phyloP scores from a whole-genome alignment of 139 green algal genomes.

The Zygnema circumcarinatum region DNA sequence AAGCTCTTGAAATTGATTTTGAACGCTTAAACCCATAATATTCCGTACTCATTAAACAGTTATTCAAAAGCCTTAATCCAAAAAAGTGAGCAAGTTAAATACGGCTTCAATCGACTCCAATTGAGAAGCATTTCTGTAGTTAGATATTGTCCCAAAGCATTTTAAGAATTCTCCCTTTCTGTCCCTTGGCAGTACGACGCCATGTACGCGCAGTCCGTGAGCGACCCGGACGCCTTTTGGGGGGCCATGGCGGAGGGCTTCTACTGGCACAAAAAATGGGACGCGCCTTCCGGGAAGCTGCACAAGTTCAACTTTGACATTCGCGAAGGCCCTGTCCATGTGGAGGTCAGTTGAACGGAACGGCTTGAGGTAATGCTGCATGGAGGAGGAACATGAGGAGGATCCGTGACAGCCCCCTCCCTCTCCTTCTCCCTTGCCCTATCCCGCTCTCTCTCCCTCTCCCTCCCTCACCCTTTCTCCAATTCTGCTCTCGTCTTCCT shows the following conservation, averaged over 20 bases:
- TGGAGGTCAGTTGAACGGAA: conserved; percentile 48
- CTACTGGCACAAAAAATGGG: conserved; percentile 85
- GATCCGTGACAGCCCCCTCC: background rate
- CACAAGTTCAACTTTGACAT: conserved; percentile 83
- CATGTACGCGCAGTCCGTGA: conserved; percentile 84
- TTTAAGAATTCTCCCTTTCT: no score
- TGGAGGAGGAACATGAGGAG: background rate
- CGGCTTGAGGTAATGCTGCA: background rate
- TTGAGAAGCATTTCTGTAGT: no score
- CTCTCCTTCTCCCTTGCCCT: background rate
- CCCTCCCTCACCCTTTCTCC: background rate
- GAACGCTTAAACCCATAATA: no score
- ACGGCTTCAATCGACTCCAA: no score
- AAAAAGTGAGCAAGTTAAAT: no score
- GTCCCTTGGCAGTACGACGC: conserved; percentile 85
- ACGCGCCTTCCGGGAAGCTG: background rate
- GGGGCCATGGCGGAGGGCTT: conserved; percentile 82
- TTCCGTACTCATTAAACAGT: no score
- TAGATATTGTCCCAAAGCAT: no score
- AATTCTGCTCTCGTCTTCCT: background rate
- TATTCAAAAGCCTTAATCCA: no score
- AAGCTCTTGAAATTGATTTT: no score
- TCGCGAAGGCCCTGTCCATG: conserved; percentile 70
- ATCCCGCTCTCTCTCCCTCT: conserved; percentile 30
- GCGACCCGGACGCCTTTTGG: conserved; percentile 93